phyloP scores from a whole-genome alignment of 805 yeast genomes.

The Barnettozyma populi region DNA sequence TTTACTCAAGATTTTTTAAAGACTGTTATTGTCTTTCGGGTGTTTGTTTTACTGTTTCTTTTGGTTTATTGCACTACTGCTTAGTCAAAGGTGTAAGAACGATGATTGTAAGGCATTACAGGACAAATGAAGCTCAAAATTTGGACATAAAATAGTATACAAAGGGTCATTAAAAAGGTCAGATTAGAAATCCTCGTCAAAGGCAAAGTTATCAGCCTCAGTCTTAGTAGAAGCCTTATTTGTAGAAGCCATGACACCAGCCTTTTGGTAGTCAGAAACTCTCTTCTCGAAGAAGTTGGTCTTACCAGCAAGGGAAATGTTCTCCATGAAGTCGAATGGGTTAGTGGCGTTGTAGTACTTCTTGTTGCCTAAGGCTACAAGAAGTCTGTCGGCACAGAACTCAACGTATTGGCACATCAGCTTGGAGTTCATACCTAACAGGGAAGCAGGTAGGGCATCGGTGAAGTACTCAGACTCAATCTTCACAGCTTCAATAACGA shows the following conservation, averaged over 20 bases:
- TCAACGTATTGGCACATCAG: constrained; percentile 98
- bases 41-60: not conserved
- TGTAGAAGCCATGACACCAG: constrained; percentile 92
- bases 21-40: not conserved
- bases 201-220: constrained; percentile 56
- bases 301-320: constrained; percentile 96
- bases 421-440: constrained; percentile 90
- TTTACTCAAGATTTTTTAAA: too few relatives aligned
- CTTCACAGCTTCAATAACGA: constrained; percentile 90
- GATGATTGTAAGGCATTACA: too few relatives aligned
- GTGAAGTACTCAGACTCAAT: constrained; percentile 93
- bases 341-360: constrained; percentile 82
- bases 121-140: not conserved
- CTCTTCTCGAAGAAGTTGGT: constrained; percentile 99
- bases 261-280: constrained; percentile 97
- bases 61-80: not conserved
- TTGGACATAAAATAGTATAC: constrained; percentile 2
- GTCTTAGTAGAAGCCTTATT: constrained; percentile 40
- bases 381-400: constrained; percentile 93
- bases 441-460: constrained; percentile 89
- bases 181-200: constrained; percentile 87
- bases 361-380: constrained; percentile 85
- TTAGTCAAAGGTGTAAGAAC: not conserved
- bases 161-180: constrained; percentile 6
- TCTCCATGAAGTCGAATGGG: constrained; percentile 99